phyloP scores from a whole-genome alignment of 257 asterid species.

The Plectranthus barbatus region DNA sequence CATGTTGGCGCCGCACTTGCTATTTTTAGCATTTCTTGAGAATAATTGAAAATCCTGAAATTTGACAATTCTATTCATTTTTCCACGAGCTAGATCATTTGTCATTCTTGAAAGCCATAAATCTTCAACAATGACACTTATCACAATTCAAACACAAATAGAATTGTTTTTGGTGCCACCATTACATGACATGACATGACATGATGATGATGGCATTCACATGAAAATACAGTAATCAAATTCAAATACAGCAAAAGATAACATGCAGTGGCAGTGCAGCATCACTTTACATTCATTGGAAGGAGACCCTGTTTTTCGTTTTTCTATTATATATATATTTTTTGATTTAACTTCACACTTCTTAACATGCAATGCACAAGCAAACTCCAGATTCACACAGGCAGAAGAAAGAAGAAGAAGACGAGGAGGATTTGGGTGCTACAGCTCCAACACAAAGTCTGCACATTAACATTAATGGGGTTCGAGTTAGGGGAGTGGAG shows the following conservation, averaged over 20 bases:
- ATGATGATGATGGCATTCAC: neutral
- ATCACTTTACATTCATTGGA: conserved; percentile 1
- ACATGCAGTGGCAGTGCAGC: too few species aligned
- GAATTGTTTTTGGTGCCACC: neutral
- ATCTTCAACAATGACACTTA: neutral
- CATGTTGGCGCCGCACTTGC: too few species aligned
- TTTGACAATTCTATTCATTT: too few species aligned
- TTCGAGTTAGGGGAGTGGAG: too few species aligned
- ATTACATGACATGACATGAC: too few species aligned
- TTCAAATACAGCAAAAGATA: neutral
- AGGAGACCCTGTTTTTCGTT: neutral
- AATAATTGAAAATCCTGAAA: too few species aligned
- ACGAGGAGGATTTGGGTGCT: neutral
- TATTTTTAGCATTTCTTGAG: too few species aligned
- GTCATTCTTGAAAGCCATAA: neutral
- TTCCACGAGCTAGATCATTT: too few species aligned
- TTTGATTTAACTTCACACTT: neutral
- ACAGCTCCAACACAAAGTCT: conserved; percentile 37
- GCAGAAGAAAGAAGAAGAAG: neutral
- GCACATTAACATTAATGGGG: neutral
- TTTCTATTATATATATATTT: neutral
- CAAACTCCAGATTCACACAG: neutral
- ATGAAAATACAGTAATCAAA: neutral
- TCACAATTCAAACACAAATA: neutral
- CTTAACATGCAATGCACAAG: neutral